Percentiles rank a stretch among this genome's conserved stretches.
phyloP scores from a whole-genome alignment of 495 filamentous ascomycete species.

The Ramalina intermedia region DNA sequence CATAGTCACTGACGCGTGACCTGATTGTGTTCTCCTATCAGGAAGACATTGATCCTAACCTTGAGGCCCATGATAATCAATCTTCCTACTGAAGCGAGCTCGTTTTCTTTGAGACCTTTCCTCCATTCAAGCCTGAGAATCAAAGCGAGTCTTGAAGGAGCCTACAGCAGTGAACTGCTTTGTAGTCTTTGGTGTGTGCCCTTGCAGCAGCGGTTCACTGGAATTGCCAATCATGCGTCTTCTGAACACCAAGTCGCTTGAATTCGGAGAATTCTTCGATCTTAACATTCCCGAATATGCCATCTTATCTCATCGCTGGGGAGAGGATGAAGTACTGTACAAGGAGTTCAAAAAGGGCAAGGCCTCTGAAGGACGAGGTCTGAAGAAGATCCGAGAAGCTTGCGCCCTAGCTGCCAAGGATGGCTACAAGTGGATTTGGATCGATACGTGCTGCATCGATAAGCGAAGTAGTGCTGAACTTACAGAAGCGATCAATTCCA shows the following conservation, averaged over 20 bases:
- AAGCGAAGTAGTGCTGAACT: constrained; percentile 23
- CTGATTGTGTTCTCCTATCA: too few relatives aligned
- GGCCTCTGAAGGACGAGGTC: background rate
- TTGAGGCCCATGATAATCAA: too few relatives aligned
- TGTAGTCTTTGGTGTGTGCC: too few relatives aligned
- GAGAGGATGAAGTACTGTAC: constrained; percentile 25
- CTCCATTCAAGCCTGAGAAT: too few relatives aligned
- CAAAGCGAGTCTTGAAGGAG: too few relatives aligned
- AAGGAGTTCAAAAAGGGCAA: constrained; percentile 15
- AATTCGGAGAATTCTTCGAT: constrained; percentile 23
- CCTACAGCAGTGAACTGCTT: too few relatives aligned
- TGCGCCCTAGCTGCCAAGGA: constrained; percentile 12
- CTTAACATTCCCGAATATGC: constrained; percentile 21
- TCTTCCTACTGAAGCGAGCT: too few relatives aligned
- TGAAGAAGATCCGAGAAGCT: background rate
- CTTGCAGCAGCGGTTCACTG: too few relatives aligned
- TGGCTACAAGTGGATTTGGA: constrained; percentile 19
- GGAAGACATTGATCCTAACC: too few relatives aligned
- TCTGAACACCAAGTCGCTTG: constrained; percentile 25
- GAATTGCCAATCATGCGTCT: constrained; percentile 22
- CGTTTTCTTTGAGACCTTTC: too few relatives aligned
- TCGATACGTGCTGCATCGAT: constrained; percentile 29
- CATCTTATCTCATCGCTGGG: constrained; percentile 34
- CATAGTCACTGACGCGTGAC: too few relatives aligned
- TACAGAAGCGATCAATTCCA: constrained; percentile 29